Evolutionary conservation across 345 rosid genomes (phyloP).

Genomic region (Reutealis trisperma): DNA sequence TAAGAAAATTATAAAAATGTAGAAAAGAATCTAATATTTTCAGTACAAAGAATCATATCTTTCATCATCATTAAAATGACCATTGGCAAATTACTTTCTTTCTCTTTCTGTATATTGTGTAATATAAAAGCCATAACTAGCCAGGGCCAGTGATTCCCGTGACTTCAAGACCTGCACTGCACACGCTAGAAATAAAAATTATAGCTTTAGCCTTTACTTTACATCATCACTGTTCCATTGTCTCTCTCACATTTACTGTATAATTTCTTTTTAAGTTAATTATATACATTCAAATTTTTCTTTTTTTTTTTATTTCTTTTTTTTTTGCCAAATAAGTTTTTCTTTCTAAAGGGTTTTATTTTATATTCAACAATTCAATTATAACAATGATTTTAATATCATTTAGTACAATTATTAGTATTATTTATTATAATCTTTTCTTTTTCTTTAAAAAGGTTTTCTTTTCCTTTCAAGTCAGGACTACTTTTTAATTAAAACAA

Average conservation of each 20-base stretch:
- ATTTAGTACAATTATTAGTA: too few relatives aligned
- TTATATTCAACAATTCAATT: too few relatives aligned
- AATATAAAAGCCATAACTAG: constrained; percentile 1
- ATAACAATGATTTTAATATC: too few relatives aligned
- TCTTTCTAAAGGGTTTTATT: too few relatives aligned
- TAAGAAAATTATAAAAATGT: background rate
- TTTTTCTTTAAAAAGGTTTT: background rate
- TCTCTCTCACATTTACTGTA: background rate
- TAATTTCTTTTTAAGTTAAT: too few relatives aligned
- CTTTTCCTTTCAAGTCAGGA: background rate
- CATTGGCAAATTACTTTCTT: background rate
- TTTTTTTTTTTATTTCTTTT: too few relatives aligned
- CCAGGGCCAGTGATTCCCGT: constrained; percentile 35
- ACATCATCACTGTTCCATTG: constrained; percentile 8
- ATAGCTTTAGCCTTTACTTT: constrained; percentile 7
- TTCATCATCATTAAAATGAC: constrained; percentile 24
- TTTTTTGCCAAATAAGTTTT: too few relatives aligned
- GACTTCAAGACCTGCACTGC: constrained; percentile 31
- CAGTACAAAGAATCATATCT: constrained; percentile 7
- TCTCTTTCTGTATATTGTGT: background rate
- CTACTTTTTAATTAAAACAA: background rate
- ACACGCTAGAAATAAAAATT: constrained; percentile 6
- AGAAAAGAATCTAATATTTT: background rate
- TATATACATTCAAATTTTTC: too few relatives aligned
- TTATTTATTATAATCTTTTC: too few relatives aligned